phyloP scores from a whole-genome alignment of 176 grass and related monocot species.

The Raddia guianensis region DNA sequence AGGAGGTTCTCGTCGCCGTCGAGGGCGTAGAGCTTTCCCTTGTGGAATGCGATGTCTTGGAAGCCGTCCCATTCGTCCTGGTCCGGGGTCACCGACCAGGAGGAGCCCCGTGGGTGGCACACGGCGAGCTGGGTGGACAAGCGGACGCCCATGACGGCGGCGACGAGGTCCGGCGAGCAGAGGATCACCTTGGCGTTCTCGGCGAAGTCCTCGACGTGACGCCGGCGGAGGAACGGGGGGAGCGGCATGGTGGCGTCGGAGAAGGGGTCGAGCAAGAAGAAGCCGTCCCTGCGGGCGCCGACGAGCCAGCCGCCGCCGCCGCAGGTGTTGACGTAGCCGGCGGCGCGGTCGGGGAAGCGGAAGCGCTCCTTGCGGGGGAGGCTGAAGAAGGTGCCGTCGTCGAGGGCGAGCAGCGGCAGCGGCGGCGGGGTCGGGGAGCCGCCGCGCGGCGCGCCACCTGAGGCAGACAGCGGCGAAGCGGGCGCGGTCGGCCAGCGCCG shows the following conservation, averaged over 20 bases:
- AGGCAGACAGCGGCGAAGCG: conserved; percentile 23
- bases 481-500: not conserved
- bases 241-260: not conserved
- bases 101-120: not conserved
- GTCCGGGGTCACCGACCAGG: not conserved
- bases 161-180: not conserved
- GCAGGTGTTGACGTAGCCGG: not conserved
- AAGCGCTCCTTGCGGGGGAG: not conserved
- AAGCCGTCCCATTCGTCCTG: fast-evolving
- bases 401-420: not conserved
- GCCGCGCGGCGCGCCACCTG: not conserved
- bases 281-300: not conserved
- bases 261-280: conserved; percentile 11
- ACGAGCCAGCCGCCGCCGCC: not conserved
- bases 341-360: not conserved
- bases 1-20: fast-evolving
- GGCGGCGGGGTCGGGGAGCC: not conserved
- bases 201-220: not conserved
- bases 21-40: conserved; percentile 1
- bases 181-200: not conserved
- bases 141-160: not conserved
- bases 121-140: not conserved
- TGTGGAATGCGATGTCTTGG: conserved; percentile 9
- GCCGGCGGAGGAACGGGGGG: not conserved
- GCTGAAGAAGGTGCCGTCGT: not conserved